Evolutionary conservation across 257 asterid species (phyloP), one percentile per base, ranked within the genome.

Genomic region (Petrea volubilis): DNA sequence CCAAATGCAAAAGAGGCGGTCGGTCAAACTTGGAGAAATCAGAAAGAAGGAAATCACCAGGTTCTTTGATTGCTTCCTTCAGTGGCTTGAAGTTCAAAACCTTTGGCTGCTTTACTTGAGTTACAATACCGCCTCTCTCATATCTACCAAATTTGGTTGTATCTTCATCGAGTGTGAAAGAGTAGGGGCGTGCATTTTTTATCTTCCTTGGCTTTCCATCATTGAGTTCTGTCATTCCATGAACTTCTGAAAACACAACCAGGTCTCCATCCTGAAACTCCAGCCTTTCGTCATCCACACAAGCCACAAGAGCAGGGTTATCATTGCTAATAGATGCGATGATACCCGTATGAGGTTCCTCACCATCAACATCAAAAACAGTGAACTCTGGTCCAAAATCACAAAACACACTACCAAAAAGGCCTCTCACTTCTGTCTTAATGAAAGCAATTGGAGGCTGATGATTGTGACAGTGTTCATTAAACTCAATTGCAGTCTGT

Each of bases 151-250:
- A 88, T 28, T 75, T 83, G 49, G 96, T 80, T 23, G 98, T 85
- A 76, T 93, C 98, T 78, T 93, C 98, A 15, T 93, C 96, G 47
- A 93, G 98, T 43, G 79, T 67, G 81, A 93, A 93, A 58, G 97
- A 88, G 77, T 82, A 93, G 31, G 97, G 93, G 46, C 97, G 85
- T 2, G 97, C 85, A 76, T 74, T 81, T 58, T 65, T 79, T 33
- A 93, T 79, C 77, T 84, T 93, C 79, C 98, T 86, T n/a, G 96
- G 97, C 80, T 88, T 93, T 74, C 98, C 98, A 81, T 90, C 98
- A 79, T 90, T 93, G 49, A 93, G 93, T 60, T 88, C 96, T 4
- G 93, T 80, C 98, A 90, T 93, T 57, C 98, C 98, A 24, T 73
- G 84, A 15, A 93, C 67, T 82, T 93, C 98, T 55, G 98, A 90